These are phyloP conservation scores for Mycena vitilis DNA, from an alignment of 768 basidiomycete genomes.

Conservation along the genomic window DNA sequence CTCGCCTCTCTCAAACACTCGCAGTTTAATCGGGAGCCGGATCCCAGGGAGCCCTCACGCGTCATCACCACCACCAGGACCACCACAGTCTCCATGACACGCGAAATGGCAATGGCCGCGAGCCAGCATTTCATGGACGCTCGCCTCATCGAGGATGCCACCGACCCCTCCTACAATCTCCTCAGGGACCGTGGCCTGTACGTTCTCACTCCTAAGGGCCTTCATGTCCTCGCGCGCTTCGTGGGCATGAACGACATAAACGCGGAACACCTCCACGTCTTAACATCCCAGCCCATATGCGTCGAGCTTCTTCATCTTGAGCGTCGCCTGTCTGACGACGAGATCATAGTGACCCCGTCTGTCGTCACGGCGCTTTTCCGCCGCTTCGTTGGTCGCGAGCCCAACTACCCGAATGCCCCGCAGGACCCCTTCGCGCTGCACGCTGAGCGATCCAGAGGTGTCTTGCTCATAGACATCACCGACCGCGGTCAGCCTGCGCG, in stretches of 20 bases:
- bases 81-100: slow-evolving; percentile 99
- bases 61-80: slow-evolving; percentile 99
- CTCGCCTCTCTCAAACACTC: slow-evolving; percentile 97
- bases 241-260: slow-evolving; percentile 99
- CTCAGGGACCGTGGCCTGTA: slow-evolving; percentile 99
- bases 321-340: slow-evolving; percentile 91
- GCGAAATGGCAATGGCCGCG: slow-evolving; percentile 99
- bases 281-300: slow-evolving; percentile 93
- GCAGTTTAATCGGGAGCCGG: slow-evolving; percentile 97
- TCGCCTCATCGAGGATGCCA: slow-evolving; percentile 95
- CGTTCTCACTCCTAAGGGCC: slow-evolving; percentile 95
- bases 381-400: slow-evolving; percentile 89
- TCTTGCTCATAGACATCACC: slow-evolving; percentile 74
- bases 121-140: slow-evolving; percentile 99
- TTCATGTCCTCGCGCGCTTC: slow-evolving; percentile 99
- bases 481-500: slow-evolving; percentile 72
- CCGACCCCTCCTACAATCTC: slow-evolving; percentile 87
- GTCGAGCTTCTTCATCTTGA: slow-evolving; percentile 98
- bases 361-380: slow-evolving; percentile 97
- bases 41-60: slow-evolving; percentile 97
- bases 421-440: slow-evolving; percentile 78
- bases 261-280: slow-evolving; percentile 92
- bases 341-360: slow-evolving; percentile 94
- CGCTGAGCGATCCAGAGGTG: slow-evolving; percentile 82
- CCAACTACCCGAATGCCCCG: slow-evolving; percentile 76